Evolutionary conservation across 2,329 filamentous ascomycete species (phyloP).

Genomic region (Colletotrichum nymphaeae): DNA sequence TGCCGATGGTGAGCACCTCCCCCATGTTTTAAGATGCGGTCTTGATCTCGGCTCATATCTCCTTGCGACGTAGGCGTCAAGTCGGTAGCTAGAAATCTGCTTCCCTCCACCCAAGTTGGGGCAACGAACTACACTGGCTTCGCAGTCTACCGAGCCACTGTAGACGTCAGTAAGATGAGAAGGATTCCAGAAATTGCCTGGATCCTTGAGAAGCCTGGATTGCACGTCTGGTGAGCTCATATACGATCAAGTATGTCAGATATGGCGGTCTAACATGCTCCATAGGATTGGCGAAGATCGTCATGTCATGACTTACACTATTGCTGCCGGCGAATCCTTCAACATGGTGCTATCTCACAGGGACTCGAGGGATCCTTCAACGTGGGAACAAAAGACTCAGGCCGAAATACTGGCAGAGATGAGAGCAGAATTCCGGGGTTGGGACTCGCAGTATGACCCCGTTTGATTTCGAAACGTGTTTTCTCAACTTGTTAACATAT

Average conservation of each 20-base stretch:
- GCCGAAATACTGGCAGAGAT: slow-evolving; percentile 45
- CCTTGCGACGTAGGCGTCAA: slow-evolving; percentile 40
- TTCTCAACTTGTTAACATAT: not conserved
- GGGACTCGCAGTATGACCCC: slow-evolving; percentile 44
- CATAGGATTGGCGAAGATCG: slow-evolving; percentile 52
- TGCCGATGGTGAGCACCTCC: slow-evolving; percentile 45
- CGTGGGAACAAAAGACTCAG: slow-evolving; percentile 40
- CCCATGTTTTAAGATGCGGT: not conserved
- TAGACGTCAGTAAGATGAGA: slow-evolving; percentile 50
- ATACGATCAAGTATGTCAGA: no score
- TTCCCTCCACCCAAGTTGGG: slow-evolving; percentile 29
- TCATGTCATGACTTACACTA: slow-evolving; percentile 59
- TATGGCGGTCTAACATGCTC: not conserved
- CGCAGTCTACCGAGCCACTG: slow-evolving; percentile 54
- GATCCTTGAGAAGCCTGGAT: slow-evolving; percentile 50
- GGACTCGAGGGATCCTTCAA: slow-evolving; percentile 47
- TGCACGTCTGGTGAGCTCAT: slow-evolving; percentile 51
- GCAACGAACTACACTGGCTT: slow-evolving; percentile 46
- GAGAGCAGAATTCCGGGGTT: slow-evolving; percentile 45
- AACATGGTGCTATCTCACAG: slow-evolving; percentile 59
- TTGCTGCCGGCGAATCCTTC: slow-evolving; percentile 53
- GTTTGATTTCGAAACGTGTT: not conserved
- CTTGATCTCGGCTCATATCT: not conserved
- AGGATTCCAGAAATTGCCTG: slow-evolving; percentile 48
- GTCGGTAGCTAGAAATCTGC: slow-evolving; percentile 41